These are phyloP conservation scores for Cyberlindnera veronae DNA, from an alignment of 805 yeast genomes.

Conservation along the genomic window DNA sequence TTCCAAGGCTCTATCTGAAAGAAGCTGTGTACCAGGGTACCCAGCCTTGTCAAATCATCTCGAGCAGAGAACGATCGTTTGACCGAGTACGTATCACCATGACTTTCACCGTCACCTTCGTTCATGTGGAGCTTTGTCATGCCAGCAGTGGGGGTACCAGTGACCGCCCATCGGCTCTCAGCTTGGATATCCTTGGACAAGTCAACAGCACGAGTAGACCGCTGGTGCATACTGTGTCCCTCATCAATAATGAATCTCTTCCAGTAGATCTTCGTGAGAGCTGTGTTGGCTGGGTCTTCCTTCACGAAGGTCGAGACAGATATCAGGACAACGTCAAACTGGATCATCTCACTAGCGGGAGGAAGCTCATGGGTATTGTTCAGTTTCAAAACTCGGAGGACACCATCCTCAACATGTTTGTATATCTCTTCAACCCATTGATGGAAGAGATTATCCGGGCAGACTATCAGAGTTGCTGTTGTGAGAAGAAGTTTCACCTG, in stretches of 20 bases:
- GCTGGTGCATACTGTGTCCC: slow-evolving; percentile 62
- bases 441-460: slow-evolving; percentile 62
- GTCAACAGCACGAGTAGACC: slow-evolving; percentile 45
- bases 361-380: slow-evolving; percentile 25
- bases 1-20: slow-evolving; percentile 58
- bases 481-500: slow-evolving; percentile 40
- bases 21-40: slow-evolving; percentile 48
- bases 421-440: slow-evolving; percentile 62
- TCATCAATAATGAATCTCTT: slow-evolving; percentile 72
- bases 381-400: slow-evolving; percentile 32
- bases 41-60: slow-evolving; percentile 53
- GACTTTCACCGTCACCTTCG: slow-evolving; percentile 15
- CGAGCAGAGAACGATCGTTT: slow-evolving; percentile 47
- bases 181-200: slow-evolving; percentile 46
- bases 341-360: slow-evolving; percentile 30
- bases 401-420: slow-evolving; percentile 46
- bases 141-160: slow-evolving; percentile 76
- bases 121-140: slow-evolving; percentile 51
- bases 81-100: slow-evolving; percentile 37
- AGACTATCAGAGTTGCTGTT: slow-evolving; percentile 53
- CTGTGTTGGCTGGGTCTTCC: slow-evolving; percentile 34
- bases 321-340: slow-evolving; percentile 52
- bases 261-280: slow-evolving; percentile 50
- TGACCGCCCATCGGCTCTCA: slow-evolving; percentile 70
- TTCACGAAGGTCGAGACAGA: slow-evolving; percentile 44